Base-by-base conservation (phyloP, 805 yeast genomes). In the Starmerella tilneyi region DNA sequence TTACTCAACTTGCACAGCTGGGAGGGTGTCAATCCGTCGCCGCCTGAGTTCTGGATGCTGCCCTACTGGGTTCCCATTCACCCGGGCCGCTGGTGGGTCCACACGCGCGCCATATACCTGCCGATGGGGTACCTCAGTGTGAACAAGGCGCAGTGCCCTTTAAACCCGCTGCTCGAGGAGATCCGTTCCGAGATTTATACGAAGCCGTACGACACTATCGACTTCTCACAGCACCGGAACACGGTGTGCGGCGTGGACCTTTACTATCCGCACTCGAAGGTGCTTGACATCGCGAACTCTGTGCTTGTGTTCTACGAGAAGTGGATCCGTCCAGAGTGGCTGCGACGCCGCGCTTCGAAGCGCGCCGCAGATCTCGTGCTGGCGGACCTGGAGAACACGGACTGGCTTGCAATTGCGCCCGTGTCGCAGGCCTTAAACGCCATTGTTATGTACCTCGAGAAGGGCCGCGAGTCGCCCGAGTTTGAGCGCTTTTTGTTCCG, bases 31-130 rank as follows among this genome's bases (percentile, higher is more conserved):
- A 92, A 92, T 55, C 98, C 99, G 3, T 94, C 96, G 1, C 98
- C 99, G 3, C 89, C 96, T 1, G 99, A 92, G 59, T 65, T 86
- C 40, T 92, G 95, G 92, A 63, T 81, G 47, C 63, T 89, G 33
- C 99, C 98, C 1, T 83, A 85, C 50, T 59, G 70, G 40, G 57
- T 81, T 2, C 94, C 95, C 0, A 69, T 86, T 32, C 97, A 92
- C 59, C 98, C 99, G 1, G 94, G 88, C 28, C 74, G 84, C 59
- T 92, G 97, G 98, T 92, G 99, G 99, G 96, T 89, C 19, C 99
- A 92, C 59, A 88, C 96, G 0, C 70, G 99, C 46, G 94, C 92
- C 0, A 84, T 92, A 19, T 92, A 88, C 57, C 62, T 83, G 27
- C 88, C 97, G 0, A 66, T 89, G 56, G 89, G 96, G 15, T 92